These are phyloP conservation scores for Hypoxylon sp. DNA, from an alignment of 2,329 filamentous ascomycete genomes.

Conservation along the genomic window DNA sequence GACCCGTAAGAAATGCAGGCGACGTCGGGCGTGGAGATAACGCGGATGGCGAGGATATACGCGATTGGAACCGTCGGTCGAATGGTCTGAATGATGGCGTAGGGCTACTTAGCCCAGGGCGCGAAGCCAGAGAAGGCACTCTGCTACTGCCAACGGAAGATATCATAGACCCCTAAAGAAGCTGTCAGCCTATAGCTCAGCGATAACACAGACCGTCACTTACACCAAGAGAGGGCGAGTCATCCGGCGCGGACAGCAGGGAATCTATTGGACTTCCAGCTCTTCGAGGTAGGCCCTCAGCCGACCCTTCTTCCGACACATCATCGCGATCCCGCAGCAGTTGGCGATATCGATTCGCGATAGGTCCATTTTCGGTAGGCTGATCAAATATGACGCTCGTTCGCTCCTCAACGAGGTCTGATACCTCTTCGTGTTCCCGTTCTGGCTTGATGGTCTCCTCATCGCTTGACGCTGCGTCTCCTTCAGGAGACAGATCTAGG, in stretches of 20 bases:
- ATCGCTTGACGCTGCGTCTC: constrained; percentile 60
- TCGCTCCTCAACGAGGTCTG: constrained; percentile 57
- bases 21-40: constrained; percentile 79
- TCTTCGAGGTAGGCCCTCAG: constrained; percentile 68
- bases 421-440: constrained; percentile 56
- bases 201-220: constrained; percentile 46
- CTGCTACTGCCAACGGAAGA: constrained; percentile 82
- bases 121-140: constrained; percentile 77
- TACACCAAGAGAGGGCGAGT: constrained; percentile 87
- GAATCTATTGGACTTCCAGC: constrained; percentile 79
- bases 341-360: constrained; percentile 62
- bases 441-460: constrained; percentile 61
- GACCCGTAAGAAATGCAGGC: constrained; percentile 80
- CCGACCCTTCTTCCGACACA: constrained; percentile 67
- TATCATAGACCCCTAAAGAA: constrained; percentile 69
- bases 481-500: constrained; percentile 61
- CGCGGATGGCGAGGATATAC: constrained; percentile 75
- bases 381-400: constrained; percentile 48
- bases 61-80: constrained; percentile 92
- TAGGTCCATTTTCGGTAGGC: constrained; percentile 54
- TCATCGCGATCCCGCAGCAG: constrained; percentile 63
- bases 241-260: constrained; percentile 81
- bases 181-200: constrained; percentile 50
- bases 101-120: constrained; percentile 76
- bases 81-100: constrained; percentile 92